phyloP scores from a whole-genome alignment of 1,139 yeast genomes.

The Keqinozyma sinolaborantium region DNA sequence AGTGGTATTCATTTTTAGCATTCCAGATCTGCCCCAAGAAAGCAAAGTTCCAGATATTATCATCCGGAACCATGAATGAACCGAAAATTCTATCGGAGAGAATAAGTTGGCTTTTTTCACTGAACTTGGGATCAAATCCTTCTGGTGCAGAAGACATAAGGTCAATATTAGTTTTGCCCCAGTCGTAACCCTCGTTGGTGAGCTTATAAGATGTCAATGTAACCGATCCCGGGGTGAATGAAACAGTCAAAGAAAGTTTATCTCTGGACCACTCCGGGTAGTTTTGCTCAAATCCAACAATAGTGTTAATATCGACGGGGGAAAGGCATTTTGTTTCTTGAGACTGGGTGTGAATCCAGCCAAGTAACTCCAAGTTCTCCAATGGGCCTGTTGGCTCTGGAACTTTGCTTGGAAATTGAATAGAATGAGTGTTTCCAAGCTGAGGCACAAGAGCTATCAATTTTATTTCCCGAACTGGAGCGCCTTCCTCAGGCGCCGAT shows the following conservation, averaged over 20 bases:
- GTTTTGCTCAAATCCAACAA: conserved; percentile 41
- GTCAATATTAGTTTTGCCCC: conserved; percentile 74
- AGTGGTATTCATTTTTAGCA: conserved; percentile 51
- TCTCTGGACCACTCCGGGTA: conserved; percentile 28
- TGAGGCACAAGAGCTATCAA: conserved; percentile 86
- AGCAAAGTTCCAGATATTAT: conserved; percentile 85
- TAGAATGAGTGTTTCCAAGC: conserved; percentile 66
- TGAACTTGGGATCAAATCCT: conserved; percentile 62
- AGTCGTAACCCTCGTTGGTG: conserved; percentile 61
- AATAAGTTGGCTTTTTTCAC: conserved; percentile 64
- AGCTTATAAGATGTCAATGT: conserved; percentile 67
- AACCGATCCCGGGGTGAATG: conserved; percentile 83
- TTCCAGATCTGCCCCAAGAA: conserved; percentile 87
- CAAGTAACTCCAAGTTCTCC: conserved; percentile 57
- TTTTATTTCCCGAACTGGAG: conserved; percentile 71
- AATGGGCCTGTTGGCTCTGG: conserved; percentile 37
- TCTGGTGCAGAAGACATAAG: conserved; percentile 49
- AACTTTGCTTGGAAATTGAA: conserved; percentile 54
- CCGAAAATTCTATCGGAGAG: conserved; percentile 78
- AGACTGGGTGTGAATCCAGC: conserved; percentile 79
- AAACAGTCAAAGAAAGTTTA: conserved; percentile 59
- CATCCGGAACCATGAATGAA: conserved; percentile 81
- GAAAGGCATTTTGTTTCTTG: conserved; percentile 59
- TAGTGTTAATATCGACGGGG: conserved; percentile 70
- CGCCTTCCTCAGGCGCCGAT: conserved; percentile 63